Conservation (phyloP, 352 stramenopile species). For the Paralagenidium karlingii region DNA sequence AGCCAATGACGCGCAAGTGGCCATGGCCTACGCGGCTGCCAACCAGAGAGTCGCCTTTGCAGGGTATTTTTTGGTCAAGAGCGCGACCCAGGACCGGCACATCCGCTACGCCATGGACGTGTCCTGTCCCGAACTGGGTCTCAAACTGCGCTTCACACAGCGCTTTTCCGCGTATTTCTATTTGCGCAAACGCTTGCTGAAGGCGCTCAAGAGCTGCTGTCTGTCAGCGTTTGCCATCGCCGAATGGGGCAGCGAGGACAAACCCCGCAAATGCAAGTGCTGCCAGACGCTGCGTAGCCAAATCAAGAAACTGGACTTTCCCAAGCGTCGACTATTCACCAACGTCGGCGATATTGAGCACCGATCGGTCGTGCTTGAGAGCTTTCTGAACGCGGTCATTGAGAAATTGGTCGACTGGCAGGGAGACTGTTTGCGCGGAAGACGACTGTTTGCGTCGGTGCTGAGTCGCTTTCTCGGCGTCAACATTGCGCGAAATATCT, state of each 20-base stretch:
- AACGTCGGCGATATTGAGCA: conserved; percentile 29
- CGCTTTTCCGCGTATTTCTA: conserved; percentile 43
- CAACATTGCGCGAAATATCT: conserved; percentile 6
- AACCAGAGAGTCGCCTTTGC: conserved; percentile 37
- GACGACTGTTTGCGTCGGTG: conserved; percentile 17
- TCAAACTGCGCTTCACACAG: conserved; percentile 32
- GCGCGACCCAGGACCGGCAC: conserved; percentile 28
- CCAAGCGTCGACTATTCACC: conserved; percentile 30
- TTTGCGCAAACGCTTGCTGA: conserved; percentile 33
- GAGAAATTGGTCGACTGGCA: conserved; percentile 21
- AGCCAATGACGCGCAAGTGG: no score
- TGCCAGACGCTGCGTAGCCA: conserved; percentile 21
- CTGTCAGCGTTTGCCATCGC: conserved; percentile 4
- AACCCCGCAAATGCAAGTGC: conserved; percentile 14
- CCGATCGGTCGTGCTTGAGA: conserved; percentile 31
- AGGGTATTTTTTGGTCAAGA: conserved; percentile 40
- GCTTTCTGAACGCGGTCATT: conserved; percentile 27
- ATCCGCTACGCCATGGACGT: conserved; percentile 62
- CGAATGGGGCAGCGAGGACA: neutral
- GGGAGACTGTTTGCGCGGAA: conserved; percentile 34
- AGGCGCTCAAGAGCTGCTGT: conserved; percentile 27
- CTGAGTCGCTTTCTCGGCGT: conserved; percentile 42
- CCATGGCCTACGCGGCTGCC: no score
- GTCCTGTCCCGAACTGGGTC: conserved; percentile 18
- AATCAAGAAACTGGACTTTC: conserved; percentile 30